A percentile compares a stretch with the other conserved stretches of the same genome.
Conservation (phyloP, 2,329 filamentous ascomycete species). For the Paecilomyces dactylethromorphus region DNA sequence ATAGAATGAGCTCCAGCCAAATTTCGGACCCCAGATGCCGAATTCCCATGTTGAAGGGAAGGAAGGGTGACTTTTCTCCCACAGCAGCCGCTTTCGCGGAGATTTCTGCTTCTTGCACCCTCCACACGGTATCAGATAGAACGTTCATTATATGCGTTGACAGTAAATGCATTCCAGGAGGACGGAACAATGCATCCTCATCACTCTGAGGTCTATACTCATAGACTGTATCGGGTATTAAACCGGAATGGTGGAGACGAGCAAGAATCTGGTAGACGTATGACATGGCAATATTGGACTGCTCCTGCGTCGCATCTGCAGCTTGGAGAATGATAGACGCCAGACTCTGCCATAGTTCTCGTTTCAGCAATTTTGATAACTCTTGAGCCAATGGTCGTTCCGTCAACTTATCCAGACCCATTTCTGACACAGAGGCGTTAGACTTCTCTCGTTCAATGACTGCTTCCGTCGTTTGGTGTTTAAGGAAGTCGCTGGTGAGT, state of each 20-base stretch:
- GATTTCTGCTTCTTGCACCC: slow-evolving; percentile 32
- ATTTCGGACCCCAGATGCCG: slow-evolving; percentile 40
- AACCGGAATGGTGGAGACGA: slow-evolving; percentile 38
- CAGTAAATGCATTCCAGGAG: slow-evolving; percentile 39
- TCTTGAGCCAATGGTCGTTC: slow-evolving; percentile 17
- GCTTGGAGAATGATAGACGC: slow-evolving; percentile 36
- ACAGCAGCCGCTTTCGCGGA: slow-evolving; percentile 28
- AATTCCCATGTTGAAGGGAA: slow-evolving; percentile 34
- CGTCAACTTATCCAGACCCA: slow-evolving; percentile 15
- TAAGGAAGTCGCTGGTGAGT: slow-evolving; percentile 14
- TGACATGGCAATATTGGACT: slow-evolving; percentile 36
- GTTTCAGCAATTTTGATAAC: slow-evolving; percentile 21
- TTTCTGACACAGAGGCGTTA: background rate
- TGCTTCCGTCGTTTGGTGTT: background rate
- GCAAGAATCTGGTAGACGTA: slow-evolving; percentile 39
- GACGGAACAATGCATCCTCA: slow-evolving; percentile 26
- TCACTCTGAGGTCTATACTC: slow-evolving; percentile 24
- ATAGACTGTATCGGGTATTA: slow-evolving; percentile 39
- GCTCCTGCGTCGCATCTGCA: slow-evolving; percentile 25
- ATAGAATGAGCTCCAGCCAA: slow-evolving; percentile 45
- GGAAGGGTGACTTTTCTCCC: slow-evolving; percentile 31
- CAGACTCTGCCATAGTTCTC: slow-evolving; percentile 32
- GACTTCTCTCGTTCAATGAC: background rate
- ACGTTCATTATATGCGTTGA: slow-evolving; percentile 41
- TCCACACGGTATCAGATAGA: slow-evolving; percentile 41